Evolutionary conservation across 2,329 filamentous ascomycete species (phyloP).

Genomic region (Bipolaris bicolor): DNA sequence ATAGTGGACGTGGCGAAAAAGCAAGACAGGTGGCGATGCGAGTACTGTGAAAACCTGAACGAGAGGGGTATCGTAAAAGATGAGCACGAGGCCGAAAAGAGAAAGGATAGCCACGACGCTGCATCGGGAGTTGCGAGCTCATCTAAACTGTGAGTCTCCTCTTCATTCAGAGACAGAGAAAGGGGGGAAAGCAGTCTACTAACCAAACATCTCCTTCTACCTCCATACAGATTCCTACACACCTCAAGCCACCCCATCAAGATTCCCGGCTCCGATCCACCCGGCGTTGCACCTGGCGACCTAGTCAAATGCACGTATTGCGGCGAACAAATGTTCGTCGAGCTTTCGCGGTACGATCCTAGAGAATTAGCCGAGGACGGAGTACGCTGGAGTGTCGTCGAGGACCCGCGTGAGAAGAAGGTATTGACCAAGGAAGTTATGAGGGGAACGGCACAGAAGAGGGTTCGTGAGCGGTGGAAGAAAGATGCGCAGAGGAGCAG

Average conservation of each 20-base stretch:
- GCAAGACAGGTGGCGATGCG: conserved; percentile 13
- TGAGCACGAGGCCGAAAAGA: no score
- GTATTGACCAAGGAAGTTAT: not conserved
- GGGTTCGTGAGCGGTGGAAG: not conserved
- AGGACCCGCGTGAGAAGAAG: not conserved
- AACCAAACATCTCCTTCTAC: not conserved
- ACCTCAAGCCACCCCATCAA: not conserved
- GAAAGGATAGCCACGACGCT: not conserved
- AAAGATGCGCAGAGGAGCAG: not conserved
- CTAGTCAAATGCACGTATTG: not conserved
- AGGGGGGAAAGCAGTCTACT: not conserved
- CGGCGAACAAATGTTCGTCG: not conserved
- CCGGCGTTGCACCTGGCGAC: not conserved
- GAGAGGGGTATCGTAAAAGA: not conserved
- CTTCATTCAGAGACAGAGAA: not conserved
- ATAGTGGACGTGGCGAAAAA: conserved; percentile 2
- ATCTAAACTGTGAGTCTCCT: not conserved
- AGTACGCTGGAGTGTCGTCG: not conserved
- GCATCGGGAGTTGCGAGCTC: not conserved
- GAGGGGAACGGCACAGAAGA: not conserved
- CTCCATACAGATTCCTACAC: not conserved
- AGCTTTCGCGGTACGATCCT: not conserved
- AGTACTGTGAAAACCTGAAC: conserved; percentile 11
- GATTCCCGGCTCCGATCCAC: not conserved
- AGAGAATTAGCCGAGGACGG: conserved; percentile 3